A percentile compares a stretch with the other conserved stretches of the same genome.
Conservation (phyloP, 2,329 filamentous ascomycete species). For the Didymella segeticola region DNA sequence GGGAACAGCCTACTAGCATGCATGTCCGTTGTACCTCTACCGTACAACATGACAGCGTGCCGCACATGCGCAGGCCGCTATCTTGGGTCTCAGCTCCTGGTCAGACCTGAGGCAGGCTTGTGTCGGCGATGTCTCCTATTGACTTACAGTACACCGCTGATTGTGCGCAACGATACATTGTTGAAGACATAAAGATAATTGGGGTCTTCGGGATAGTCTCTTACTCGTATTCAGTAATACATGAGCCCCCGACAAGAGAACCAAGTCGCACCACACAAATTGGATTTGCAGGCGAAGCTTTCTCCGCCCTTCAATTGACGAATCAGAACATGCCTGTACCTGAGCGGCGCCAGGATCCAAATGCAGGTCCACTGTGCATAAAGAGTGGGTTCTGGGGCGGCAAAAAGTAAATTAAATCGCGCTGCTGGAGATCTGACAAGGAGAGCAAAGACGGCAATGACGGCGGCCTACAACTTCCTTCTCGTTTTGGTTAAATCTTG, state of each 20-base stretch:
- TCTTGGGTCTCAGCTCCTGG: constrained; percentile 13
- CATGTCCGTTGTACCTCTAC: constrained; percentile 2
- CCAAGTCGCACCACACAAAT: constrained; percentile 6
- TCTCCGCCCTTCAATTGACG: not conserved
- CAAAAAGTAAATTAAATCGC: constrained; percentile 15
- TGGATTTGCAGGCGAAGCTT: constrained; percentile 14
- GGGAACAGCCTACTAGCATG: constrained; percentile 2
- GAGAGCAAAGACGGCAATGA: constrained; percentile 4
- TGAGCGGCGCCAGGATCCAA: constrained; percentile 15
- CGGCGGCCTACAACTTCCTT: not conserved
- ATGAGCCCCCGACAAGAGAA: not conserved
- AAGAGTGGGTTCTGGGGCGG: constrained; percentile 11
- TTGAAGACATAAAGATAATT: not conserved
- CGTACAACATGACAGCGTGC: constrained; percentile 17
- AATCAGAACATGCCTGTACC: constrained; percentile 12
- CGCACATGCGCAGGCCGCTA: constrained; percentile 12
- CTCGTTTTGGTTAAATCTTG: not conserved
- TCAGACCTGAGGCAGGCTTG: constrained; percentile 7
- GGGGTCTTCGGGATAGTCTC: not conserved
- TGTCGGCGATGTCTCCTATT: not conserved
- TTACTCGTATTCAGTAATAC: not conserved
- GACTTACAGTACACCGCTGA: not conserved
- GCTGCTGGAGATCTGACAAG: constrained; percentile 9
- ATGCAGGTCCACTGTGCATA: constrained; percentile 17
- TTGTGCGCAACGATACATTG: not conserved